These are phyloP conservation scores for Aphanomyces invadans DNA, from an alignment of 352 stramenopile genomes.

Conservation along the genomic window DNA sequence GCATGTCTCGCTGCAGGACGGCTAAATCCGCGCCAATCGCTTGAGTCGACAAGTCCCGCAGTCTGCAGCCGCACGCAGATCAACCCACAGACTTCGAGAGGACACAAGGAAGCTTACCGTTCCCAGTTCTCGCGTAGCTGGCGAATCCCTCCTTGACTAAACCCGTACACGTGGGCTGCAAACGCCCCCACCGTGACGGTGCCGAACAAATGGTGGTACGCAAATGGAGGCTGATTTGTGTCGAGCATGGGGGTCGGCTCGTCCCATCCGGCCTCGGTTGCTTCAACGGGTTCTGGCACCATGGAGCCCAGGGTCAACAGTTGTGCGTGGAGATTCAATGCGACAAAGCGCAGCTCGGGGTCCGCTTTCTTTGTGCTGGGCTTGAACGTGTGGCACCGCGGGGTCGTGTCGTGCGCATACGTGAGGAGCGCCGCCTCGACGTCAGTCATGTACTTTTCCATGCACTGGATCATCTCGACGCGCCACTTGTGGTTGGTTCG, in stretches of 20 bases:
- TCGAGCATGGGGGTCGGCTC: constrained; percentile 9
- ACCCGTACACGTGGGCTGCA: constrained; percentile 76
- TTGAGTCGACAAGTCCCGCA: constrained; percentile 41
- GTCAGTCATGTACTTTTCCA: constrained; percentile 77
- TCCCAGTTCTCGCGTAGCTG: constrained; percentile 66
- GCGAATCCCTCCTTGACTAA: constrained; percentile 64
- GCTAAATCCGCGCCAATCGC: constrained; percentile 40
- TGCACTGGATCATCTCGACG: constrained; percentile 54
- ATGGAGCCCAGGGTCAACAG: constrained; percentile 68
- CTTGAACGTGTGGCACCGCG: constrained; percentile 85
- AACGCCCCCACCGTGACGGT: constrained; percentile 78
- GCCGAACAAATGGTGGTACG: constrained; percentile 58
- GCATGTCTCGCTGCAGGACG: constrained; percentile 67
- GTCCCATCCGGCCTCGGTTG: background rate
- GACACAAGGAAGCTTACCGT: background rate
- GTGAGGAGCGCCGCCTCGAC: constrained; percentile 67
- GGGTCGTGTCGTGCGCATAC: constrained; percentile 44
- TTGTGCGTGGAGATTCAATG: constrained; percentile 80
- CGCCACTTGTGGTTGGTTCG: constrained; percentile 78
- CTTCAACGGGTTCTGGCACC: constrained; percentile 27
- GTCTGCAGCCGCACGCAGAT: background rate
- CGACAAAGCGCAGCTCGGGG: constrained; percentile 60
- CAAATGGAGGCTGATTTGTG: constrained; percentile 34
- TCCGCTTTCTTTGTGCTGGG: constrained; percentile 84
- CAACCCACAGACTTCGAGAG: background rate